A percentile compares a stretch with the other conserved stretches of the same genome.
phyloP scores from a whole-genome alignment of 306 rosid species.

The Carpinus fangiana region DNA sequence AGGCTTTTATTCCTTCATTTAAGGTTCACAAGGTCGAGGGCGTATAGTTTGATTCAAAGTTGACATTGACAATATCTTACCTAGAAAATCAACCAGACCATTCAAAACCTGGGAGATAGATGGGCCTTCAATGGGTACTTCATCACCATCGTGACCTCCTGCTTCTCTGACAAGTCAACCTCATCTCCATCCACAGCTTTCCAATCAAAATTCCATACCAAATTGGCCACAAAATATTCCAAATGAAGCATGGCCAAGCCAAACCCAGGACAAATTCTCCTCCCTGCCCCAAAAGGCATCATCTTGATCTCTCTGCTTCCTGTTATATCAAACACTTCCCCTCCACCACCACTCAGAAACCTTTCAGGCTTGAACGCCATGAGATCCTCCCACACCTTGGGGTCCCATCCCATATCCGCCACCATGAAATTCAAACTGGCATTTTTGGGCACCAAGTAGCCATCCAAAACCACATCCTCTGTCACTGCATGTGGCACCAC shows the following conservation, averaged over 20 bases:
- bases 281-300: conserved; percentile 10
- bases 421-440: conserved; percentile 45
- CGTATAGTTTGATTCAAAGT: too few relatives aligned
- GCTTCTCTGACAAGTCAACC: conserved; percentile 34
- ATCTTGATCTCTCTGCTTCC: neutral
- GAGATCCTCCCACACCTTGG: conserved; percentile 46
- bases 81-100: too few relatives aligned
- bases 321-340: conserved; percentile 25
- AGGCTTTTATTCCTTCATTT: too few relatives aligned
- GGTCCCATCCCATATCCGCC: conserved; percentile 47
- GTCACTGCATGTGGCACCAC: conserved; percentile 46
- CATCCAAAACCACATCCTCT: conserved; percentile 34
- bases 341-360: conserved; percentile 27
- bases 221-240: conserved; percentile 14
- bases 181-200: conserved; percentile 15
- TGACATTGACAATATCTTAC: too few relatives aligned
- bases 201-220: conserved; percentile 21
- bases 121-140: conserved; percentile 28
- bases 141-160: conserved; percentile 28
- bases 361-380: conserved; percentile 48
- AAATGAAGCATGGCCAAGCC: neutral
- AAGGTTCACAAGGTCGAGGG: too few relatives aligned
- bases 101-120: conserved; percentile 29
- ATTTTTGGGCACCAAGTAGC: conserved; percentile 36
- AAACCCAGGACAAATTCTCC: neutral